Base-by-base conservation (phyloP, 495 filamentous ascomycete genomes). In the Viridothelium virens region DNA sequence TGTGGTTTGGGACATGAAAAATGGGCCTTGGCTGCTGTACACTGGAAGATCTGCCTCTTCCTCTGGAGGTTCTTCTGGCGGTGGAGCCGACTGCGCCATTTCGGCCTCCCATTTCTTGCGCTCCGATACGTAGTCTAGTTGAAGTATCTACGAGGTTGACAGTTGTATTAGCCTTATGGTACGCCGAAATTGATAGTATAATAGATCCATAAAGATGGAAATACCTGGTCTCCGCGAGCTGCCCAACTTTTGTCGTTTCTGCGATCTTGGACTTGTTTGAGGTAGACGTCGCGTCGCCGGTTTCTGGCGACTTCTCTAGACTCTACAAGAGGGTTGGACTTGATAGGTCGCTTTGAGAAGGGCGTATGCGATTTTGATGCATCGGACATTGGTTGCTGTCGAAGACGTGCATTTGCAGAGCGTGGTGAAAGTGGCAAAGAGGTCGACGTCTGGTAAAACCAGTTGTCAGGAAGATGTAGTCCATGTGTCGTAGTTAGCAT, bases 191-290 rank as follows among this genome's bases (percentile, higher is more conserved):
- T 64, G 9, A 25, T 25, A 41, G 34, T 33, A 18, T 39, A 9
- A 50, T 2, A 63, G n/a, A 61, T 56, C 9, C 37, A 6, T 38
- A 1, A 37, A 47, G 38, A 34, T 18, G 46, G 12, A 72, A 77
- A 37, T 79, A 95, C 86, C 82, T 95, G 88, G 66, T 96, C 91
- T 47, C 85, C 84, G 77, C 91, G 79, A 75, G 84, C 66, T 75
- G 87, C 74, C 83, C 87, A 85, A 74, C 81, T 71, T 71, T 76
- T 80, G 14, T 90, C 85, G 7, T 96, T 89, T 2, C 87, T 79
- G 46, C 84, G 82, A 68, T 86, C 84, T 70, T 85, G 80, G n/a
- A 96, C 87, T 63, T 87, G 89, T 70, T 88, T 85, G 38, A 97
- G 76, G 70, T 95, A 98, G 63, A 89, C 69, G 9, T 82, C 79